Evolutionary conservation across 805 yeast genomes (phyloP).

Genomic region (Middelhovenomyces tepae): DNA sequence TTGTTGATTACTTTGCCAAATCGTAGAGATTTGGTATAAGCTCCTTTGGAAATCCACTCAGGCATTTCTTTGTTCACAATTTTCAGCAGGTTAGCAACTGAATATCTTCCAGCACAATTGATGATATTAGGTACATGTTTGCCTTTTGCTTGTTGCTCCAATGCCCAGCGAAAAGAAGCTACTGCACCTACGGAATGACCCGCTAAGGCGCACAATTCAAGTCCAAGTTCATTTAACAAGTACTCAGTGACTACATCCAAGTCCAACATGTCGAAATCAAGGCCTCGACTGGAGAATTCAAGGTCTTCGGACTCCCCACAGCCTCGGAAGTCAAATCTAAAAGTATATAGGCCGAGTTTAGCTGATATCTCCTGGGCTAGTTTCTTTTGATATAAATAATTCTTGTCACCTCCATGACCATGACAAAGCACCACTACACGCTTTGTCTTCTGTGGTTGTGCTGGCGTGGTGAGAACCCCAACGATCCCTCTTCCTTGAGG

Average conservation of each 20-base stretch:
- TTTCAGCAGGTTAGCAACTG: constrained; percentile 6
- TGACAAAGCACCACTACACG: constrained; percentile 57
- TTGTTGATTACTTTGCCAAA: constrained; percentile 10
- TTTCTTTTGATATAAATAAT: constrained; percentile 61
- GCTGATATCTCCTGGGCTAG: constrained; percentile 54
- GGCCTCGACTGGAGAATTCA: constrained; percentile 39
- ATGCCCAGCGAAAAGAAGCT: constrained; percentile 67
- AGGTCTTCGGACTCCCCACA: constrained; percentile 68
- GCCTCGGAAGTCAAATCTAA: constrained; percentile 78
- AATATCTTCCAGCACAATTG: constrained; percentile 65
- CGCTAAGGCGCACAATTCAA: constrained; percentile 48
- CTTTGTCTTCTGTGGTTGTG: not conserved
- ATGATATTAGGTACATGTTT: constrained; percentile 54
- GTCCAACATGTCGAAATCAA: constrained; percentile 30
- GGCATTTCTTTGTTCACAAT: constrained; percentile 37
- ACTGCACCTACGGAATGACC: constrained; percentile 78
- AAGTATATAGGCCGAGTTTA: constrained; percentile 51
- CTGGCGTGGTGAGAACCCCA: not conserved
- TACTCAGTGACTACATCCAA: constrained; percentile 30
- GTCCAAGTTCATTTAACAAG: constrained; percentile 21
- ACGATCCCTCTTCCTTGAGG: not conserved
- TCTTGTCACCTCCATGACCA: constrained; percentile 79
- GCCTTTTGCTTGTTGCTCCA: constrained; percentile 26
- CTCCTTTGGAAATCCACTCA: constrained; percentile 31
- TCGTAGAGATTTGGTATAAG: constrained; percentile 27